Conservation (phyloP, 345 rosid species). For the Streptanthus diversifolius region DNA sequence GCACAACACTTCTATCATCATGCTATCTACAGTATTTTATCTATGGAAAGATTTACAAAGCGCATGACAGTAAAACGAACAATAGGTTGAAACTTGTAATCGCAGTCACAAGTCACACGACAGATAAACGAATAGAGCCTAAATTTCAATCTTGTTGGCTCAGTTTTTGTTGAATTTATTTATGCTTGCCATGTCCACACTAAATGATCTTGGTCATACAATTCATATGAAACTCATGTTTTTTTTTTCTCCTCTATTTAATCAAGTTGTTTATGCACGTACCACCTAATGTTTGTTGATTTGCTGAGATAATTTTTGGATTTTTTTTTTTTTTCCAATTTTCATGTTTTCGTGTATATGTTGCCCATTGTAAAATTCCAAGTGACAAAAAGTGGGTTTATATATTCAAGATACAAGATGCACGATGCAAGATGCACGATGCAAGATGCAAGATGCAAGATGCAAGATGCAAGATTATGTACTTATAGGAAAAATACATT, state of each 20-base stretch:
- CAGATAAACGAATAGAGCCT: too few species aligned
- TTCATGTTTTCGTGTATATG: not conserved
- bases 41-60: too few species aligned
- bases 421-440: too few species aligned
- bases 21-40: too few species aligned
- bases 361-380: not conserved
- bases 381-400: not conserved
- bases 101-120: too few species aligned
- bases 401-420: too few species aligned
- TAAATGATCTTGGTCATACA: not conserved
- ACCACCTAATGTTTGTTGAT: not conserved
- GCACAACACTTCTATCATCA: too few species aligned
- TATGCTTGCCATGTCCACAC: not conserved
- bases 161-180: not conserved
- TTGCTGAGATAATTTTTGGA: not conserved
- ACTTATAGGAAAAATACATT: not conserved
- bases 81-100: too few species aligned
- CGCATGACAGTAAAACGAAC: too few species aligned
- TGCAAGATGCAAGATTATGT: not conserved
- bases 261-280: not conserved
- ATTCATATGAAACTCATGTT: not conserved
- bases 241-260: not conserved
- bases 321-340: not conserved
- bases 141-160: not conserved
- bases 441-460: too few species aligned